Evolutionary conservation across 1,284 basidiomycete genomes (phyloP).

Genomic region (Gomphus sp.): DNA sequence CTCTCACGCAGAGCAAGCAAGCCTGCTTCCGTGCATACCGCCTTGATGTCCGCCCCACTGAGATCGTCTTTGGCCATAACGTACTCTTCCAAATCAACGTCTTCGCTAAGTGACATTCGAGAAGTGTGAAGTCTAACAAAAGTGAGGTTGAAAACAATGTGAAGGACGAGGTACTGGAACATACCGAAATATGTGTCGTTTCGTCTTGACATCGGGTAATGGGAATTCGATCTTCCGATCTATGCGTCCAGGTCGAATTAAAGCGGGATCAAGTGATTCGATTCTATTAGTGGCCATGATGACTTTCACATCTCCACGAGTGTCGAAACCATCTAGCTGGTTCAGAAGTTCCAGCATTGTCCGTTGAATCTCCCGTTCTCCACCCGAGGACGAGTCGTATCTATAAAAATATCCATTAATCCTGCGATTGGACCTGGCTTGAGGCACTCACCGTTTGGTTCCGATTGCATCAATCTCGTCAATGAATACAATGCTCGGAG

Average conservation of each 20-base stretch:
- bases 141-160: neutral
- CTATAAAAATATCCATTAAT: conserved; percentile 33
- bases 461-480: conserved; percentile 99
- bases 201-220: conserved; percentile 91
- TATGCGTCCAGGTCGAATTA: conserved; percentile 97
- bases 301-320: conserved; percentile 97
- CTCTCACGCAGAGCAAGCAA: conserved; percentile 90
- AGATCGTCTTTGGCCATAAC: conserved; percentile 95
- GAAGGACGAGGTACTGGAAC: neutral
- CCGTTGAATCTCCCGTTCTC: conserved; percentile 97
- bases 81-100: conserved; percentile 96
- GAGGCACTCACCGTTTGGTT: conserved; percentile 75
- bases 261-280: conserved; percentile 90
- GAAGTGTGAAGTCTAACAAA: conserved; percentile 77
- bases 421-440: conserved; percentile 14
- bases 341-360: conserved; percentile 99
- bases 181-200: conserved; percentile 94
- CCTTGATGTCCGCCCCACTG: conserved; percentile 97
- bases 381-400: conserved; percentile 95
- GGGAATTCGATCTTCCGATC: conserved; percentile 98
- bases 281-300: conserved; percentile 94
- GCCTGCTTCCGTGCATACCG: conserved; percentile 95
- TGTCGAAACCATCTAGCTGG: conserved; percentile 98
- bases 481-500: conserved; percentile 98
- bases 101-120: conserved; percentile 86